Evolutionary conservation across 2,329 filamentous ascomycete genomes (phyloP), one percentile per base, ranked within the genome.

Genomic region (Fusarium sterilihyphosum): DNA sequence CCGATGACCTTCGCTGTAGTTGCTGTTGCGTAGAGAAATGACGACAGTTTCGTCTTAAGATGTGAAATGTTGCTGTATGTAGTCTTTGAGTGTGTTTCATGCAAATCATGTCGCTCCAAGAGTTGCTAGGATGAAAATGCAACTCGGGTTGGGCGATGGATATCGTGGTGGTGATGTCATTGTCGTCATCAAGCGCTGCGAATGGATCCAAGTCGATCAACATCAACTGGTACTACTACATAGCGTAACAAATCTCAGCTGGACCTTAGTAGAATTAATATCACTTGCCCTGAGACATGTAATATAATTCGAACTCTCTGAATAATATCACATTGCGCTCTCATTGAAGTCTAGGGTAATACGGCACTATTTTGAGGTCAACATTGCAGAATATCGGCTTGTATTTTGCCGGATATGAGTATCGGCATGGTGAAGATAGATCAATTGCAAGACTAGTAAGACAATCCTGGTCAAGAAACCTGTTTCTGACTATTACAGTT

Each of bases 101-200:
- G 12, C 8, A 24, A 17, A 31, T 43, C 62, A 71, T 71, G 61
- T 57, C 68, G 41, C 16, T 13, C 41, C 13, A 20, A 6, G 16
- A 10, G 26, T n/a, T 17, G 13, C 14, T 3, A 24, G 8, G 22
- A 5, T 22, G 29, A 33, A 24, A 46, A 46, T 7, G 20, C 24
- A 20, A 8, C 2, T 11, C 18, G 13, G 7, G 17, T 22, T 38
- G 9, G 8, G 7, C 2, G 10, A 57, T 40, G 26, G 4, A 58
- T 38, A 33, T 31, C 3, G 20, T 38, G 17, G 35, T 50, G 8
- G 52, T 73, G 70, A 73, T 71, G 70, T 73, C 70, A 73, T 59
- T 67, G 70, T 73, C 70, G 70, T 73, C 70, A 73, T 73, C 56
- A 65, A 71, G 54, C 24, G 11, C 24, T 31, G 13, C 14, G 14